Evolutionary conservation across 345 rosid species (phyloP).

Genomic region (Camelina sativa): DNA sequence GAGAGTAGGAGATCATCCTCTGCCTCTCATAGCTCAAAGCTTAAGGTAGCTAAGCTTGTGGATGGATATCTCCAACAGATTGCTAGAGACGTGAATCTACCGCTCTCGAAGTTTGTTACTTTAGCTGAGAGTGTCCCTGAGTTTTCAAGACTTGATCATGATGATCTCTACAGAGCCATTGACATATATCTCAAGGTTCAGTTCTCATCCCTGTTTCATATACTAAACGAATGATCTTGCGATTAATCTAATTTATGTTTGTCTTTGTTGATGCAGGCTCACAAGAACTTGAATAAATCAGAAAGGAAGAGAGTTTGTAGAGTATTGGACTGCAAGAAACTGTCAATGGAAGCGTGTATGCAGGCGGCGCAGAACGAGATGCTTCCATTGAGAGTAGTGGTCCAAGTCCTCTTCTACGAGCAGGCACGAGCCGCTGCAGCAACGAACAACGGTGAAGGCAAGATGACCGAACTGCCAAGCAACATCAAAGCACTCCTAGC

Average conservation of each 20-base stretch:
- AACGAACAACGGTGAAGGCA: slow-evolving; percentile 49
- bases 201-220: neutral
- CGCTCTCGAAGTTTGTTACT: slow-evolving; percentile 75
- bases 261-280: slow-evolving; percentile 56
- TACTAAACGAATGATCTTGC: neutral
- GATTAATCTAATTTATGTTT: neutral
- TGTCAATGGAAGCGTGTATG: slow-evolving; percentile 95
- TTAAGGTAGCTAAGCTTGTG: slow-evolving; percentile 93
- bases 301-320: slow-evolving; percentile 87
- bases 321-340: slow-evolving; percentile 89
- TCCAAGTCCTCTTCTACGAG: slow-evolving; percentile 95
- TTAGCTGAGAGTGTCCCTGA: slow-evolving; percentile 83
- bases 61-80: slow-evolving; percentile 88
- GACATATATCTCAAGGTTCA: slow-evolving; percentile 96
- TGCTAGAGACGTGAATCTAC: slow-evolving; percentile 73
- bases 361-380: slow-evolving; percentile 95
- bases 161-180: slow-evolving; percentile 92
- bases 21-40: slow-evolving; percentile 90
- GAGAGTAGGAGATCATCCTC: slow-evolving; percentile 95
- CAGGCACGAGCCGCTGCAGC: slow-evolving; percentile 81
- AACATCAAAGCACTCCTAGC: slow-evolving; percentile 89
- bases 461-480: slow-evolving; percentile 76
- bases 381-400: slow-evolving; percentile 90
- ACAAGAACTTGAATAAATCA: slow-evolving; percentile 76
- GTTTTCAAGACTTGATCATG: slow-evolving; percentile 85